Evolutionary conservation across 2,329 filamentous ascomycete species (phyloP).

Genomic region (Arthrinium phaeospermum): DNA sequence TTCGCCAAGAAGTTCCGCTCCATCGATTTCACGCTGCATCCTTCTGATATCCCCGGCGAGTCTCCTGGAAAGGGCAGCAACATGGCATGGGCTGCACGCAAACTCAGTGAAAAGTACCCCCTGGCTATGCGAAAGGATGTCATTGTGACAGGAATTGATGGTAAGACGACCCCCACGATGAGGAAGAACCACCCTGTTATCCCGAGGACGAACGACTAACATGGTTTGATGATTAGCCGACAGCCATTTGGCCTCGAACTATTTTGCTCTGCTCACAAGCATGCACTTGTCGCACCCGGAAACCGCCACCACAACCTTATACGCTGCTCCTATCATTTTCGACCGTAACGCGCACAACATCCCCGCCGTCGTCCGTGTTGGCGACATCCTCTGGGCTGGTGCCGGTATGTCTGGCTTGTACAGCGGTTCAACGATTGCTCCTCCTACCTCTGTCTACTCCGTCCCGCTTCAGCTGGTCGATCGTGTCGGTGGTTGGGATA

Average conservation of each 20-base stretch:
- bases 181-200: background rate
- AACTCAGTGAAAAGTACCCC: conserved; percentile 66
- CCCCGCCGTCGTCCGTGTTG: conserved; percentile 71
- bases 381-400: conserved; percentile 74
- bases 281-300: conserved; percentile 67
- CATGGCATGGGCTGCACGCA: conserved; percentile 71
- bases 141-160: conserved; percentile 74
- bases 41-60: conserved; percentile 68
- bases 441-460: conserved; percentile 77
- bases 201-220: conserved; percentile 31
- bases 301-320: conserved; percentile 66
- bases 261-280: conserved; percentile 68
- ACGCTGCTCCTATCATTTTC: conserved; percentile 74
- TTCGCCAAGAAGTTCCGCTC: conserved; percentile 70
- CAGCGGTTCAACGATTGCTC: conserved; percentile 65
- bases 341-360: conserved; percentile 75
- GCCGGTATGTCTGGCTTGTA: conserved; percentile 74
- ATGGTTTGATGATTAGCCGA: conserved; percentile 56
- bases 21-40: conserved; percentile 72
- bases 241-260: conserved; percentile 72
- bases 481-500: conserved; percentile 75
- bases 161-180: conserved; percentile 51
- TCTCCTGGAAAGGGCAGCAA: conserved; percentile 79
- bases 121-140: conserved; percentile 62
- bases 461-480: conserved; percentile 70